Conservation (phyloP, 441 rosid genomes). For the Theobroma grandiflorum region DNA sequence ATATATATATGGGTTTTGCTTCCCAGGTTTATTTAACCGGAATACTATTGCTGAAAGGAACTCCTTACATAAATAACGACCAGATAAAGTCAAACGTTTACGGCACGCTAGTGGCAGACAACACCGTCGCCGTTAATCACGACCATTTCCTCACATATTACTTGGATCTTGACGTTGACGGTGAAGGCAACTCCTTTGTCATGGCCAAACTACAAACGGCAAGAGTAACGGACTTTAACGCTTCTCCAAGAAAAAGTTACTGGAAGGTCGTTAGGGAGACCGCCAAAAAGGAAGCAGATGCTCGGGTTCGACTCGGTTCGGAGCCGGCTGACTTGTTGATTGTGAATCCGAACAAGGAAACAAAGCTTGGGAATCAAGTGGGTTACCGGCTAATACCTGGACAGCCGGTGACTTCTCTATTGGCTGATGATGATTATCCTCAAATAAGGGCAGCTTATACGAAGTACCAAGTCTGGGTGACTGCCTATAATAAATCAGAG, state of each 20-base stretch:
- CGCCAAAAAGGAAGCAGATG: constrained; percentile 69
- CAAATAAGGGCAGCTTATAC: constrained; percentile 70
- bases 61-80: constrained; percentile 48
- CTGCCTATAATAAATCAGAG: constrained; percentile 83
- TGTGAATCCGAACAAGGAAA: constrained; percentile 64
- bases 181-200: constrained; percentile 63
- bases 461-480: constrained; percentile 76
- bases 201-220: constrained; percentile 55
- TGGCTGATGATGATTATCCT: constrained; percentile 70
- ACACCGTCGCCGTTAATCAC: constrained; percentile 74
- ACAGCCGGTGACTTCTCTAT: constrained; percentile 56
- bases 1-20: not conserved
- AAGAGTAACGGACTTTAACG: constrained; percentile 30
- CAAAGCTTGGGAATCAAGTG: constrained; percentile 66
- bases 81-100: constrained; percentile 47
- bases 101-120: constrained; percentile 70
- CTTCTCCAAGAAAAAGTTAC: constrained; percentile 67
- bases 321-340: constrained; percentile 61
- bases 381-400: constrained; percentile 78
- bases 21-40: constrained; percentile 73
- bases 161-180: constrained; percentile 80
- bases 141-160: constrained; percentile 82
- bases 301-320: constrained; percentile 57
- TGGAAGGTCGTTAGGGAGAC: constrained; percentile 72
- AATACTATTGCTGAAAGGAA: constrained; percentile 64